Base-by-base conservation (phyloP, 306 rosid genomes). In the Dryas alaskensis region DNA sequence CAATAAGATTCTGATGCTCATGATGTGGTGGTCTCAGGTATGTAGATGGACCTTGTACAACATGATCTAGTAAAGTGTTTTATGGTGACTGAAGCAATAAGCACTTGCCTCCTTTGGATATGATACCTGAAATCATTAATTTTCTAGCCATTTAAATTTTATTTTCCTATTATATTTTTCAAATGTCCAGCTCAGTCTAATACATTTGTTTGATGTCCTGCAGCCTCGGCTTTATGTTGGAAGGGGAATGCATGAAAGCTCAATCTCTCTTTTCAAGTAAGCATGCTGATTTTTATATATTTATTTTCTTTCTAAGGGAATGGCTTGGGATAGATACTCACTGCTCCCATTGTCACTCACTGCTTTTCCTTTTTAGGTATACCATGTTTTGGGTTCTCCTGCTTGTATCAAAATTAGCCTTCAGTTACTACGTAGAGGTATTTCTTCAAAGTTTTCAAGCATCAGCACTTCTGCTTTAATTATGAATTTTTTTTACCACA, bases 11-110 rank as follows among this genome's bases (percentile, higher is more conserved):
- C 81, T 88, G 80, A 82, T 82, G 87, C 77, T 91, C 80, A 63
- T 88, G 88, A 91, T 94, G 97, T 91, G 97, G 97, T 94, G 98
- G 98, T 91, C 97, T 73, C 98, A 94, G 96, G 98, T 91, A 80
- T 43, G 77, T 8, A 39, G 67, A 78, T 76, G 46, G 43, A 70
- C 77, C 72, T 78, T 71, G 65, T 64, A 50, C 49, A 64, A 58
- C 49, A 55, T 49, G 27, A 42, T 74, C 13, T 71, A 16, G 11
- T 60, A 63, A 3, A 73, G 19, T 64, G 42, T 25, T 71, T 11
- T 53, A 7, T 68, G 39, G 57, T 43, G 66, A 65, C 31, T 46
- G 72, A 79, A 39, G 9, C 57, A 66, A n/a, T 62, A 46, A 17
- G 48, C 39, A 70, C 62, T 60, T 70, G 62, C 83, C 70, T 52